Conservation (phyloP, 1,284 basidiomycete species). For the Lentinula novae-zelandiae region DNA sequence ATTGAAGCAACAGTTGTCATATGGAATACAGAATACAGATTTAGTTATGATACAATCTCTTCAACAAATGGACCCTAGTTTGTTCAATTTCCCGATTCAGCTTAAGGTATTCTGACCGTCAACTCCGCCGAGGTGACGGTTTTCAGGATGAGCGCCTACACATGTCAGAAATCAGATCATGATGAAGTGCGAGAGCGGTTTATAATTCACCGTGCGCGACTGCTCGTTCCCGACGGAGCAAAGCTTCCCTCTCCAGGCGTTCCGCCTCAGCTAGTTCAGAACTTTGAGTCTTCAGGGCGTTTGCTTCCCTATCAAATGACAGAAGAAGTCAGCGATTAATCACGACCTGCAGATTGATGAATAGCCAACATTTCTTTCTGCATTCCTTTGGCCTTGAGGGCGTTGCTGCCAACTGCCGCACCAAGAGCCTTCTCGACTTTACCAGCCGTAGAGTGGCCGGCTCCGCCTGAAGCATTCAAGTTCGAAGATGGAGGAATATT, state of each 20-base stretch:
- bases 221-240: conserved; percentile 45
- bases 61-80: too few species aligned
- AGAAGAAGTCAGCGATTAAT: neutral
- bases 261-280: conserved; percentile 51
- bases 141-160: conserved; percentile 36
- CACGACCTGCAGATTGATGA: neutral
- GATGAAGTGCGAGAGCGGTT: neutral
- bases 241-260: conserved; percentile 47
- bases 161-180: neutral
- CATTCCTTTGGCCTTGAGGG: conserved; percentile 45
- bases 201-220: conserved; percentile 42
- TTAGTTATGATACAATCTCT: too few species aligned
- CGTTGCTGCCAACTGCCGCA: conserved; percentile 40
- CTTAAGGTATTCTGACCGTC: neutral
- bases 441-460: conserved; percentile 32
- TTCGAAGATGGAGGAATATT: conserved; percentile 1
- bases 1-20: too few species aligned
- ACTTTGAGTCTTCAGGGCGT: conserved; percentile 41
- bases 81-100: neutral
- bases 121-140: conserved; percentile 24
- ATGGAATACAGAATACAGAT: too few species aligned
- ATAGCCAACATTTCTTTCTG: conserved; percentile 46
- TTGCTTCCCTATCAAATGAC: conserved; percentile 32
- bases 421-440: conserved; percentile 50
- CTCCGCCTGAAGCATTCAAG: conserved; percentile 15